phyloP scores from a whole-genome alignment of 2,329 filamentous ascomycete genomes.

The Alternaria ethzedia region DNA sequence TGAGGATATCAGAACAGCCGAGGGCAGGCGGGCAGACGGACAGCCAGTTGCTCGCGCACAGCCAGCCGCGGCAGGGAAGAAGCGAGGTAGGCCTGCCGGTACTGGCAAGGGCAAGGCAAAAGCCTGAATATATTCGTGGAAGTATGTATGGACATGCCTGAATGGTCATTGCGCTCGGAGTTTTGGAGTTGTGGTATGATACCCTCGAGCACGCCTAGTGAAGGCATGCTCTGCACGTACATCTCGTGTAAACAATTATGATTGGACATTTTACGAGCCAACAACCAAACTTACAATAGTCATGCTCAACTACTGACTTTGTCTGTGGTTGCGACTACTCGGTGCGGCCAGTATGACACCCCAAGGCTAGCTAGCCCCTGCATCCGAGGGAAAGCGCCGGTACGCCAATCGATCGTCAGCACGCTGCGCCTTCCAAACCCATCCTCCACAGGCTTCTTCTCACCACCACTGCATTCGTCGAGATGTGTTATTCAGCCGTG shows the following conservation, averaged over 20 bases:
- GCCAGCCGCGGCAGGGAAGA: slow-evolving; percentile 16
- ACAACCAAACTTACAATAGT: not conserved
- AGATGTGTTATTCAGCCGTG: not conserved
- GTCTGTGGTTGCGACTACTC: not conserved
- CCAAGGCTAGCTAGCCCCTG: slow-evolving; percentile 1
- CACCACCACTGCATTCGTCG: slow-evolving; percentile 3
- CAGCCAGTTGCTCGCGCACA: slow-evolving; percentile 9
- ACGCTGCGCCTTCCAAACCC: not conserved
- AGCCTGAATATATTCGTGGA: not conserved
- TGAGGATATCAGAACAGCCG: slow-evolving; percentile 54
- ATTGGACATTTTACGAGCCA: not conserved
- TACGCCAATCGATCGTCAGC: slow-evolving; percentile 4
- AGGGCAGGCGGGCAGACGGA: slow-evolving; percentile 29
- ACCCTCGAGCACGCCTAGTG: slow-evolving; percentile 1
- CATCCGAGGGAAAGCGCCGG: not conserved
- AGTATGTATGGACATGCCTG: not conserved
- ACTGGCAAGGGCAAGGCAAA: slow-evolving; percentile 33
- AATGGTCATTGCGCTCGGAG: not conserved
- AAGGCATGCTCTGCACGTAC: not conserved
- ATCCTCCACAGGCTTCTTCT: not conserved
- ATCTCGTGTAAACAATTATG: not conserved
- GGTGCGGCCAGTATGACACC: not conserved
- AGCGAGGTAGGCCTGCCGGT: slow-evolving; percentile 29
- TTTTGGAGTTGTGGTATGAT: slow-evolving; percentile 15
- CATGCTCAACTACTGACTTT: not conserved